Evolutionary conservation across 306 rosid genomes (phyloP).

Genomic region (Trifolium subterraneum): DNA sequence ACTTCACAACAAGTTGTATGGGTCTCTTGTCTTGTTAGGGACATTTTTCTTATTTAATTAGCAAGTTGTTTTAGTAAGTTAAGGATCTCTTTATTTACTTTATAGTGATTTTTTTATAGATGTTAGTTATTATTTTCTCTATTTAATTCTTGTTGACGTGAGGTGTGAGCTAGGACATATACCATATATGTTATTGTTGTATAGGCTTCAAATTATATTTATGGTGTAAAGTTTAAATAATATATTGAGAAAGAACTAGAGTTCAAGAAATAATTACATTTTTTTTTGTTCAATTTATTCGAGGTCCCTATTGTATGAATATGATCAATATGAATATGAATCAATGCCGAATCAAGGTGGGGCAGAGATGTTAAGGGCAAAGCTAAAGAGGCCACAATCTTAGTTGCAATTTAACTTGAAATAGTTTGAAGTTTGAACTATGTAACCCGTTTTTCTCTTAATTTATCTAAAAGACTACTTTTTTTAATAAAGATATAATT

Average conservation of each 20-base stretch:
- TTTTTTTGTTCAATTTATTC: too few species aligned
- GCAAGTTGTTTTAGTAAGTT: conserved; percentile 19
- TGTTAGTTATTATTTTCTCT: conserved; percentile 1
- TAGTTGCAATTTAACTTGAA: too few species aligned
- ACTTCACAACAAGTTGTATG: conserved; percentile 30
- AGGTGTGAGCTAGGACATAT: conserved; percentile 39
- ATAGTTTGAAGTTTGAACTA: too few species aligned
- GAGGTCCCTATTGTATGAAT: neutral
- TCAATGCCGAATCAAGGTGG: too few species aligned
- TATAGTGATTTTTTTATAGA: conserved; percentile 17
- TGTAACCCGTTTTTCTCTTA: too few species aligned
- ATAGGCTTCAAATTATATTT: conserved; percentile 10
- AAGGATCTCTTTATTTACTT: conserved; percentile 1
- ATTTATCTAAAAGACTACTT: too few species aligned
- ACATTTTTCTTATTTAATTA: conserved; percentile 21
- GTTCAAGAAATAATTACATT: neutral
- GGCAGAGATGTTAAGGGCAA: too few species aligned
- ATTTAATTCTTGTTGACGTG: conserved; percentile 10
- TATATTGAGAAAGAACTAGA: neutral
- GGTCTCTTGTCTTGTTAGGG: conserved; percentile 39
- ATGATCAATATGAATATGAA: neutral
- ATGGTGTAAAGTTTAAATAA: conserved; percentile 13
- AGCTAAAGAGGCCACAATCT: too few species aligned
- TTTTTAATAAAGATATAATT: too few species aligned
- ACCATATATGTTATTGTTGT: conserved; percentile 38